These are phyloP conservation scores for Laburnicola sp. DNA, from an alignment of 2,329 filamentous ascomycete genomes.

Conservation along the genomic window DNA sequence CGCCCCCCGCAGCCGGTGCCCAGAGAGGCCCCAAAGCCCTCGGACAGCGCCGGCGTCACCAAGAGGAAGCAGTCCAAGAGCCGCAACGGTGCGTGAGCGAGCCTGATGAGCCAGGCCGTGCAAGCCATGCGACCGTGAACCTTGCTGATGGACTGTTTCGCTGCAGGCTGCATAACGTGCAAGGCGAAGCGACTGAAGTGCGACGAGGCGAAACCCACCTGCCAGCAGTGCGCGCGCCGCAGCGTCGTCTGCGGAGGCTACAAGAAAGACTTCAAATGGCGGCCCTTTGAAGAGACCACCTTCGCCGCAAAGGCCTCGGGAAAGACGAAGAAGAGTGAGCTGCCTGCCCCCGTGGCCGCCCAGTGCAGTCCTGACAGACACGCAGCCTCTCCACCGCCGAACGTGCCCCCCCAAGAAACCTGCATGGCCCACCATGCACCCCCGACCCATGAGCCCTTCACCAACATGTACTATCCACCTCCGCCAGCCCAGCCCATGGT, in stretches of 20 bases:
- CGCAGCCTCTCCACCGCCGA: not conserved
- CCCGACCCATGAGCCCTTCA: slow-evolving; percentile 11
- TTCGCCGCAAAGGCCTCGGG: slow-evolving; percentile 50
- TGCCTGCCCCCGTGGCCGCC: not conserved
- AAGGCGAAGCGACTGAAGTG: slow-evolving; percentile 74
- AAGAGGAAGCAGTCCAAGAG: slow-evolving; percentile 76
- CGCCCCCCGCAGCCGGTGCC: slow-evolving; percentile 22
- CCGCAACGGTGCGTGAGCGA: slow-evolving; percentile 72
- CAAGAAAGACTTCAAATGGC: slow-evolving; percentile 77
- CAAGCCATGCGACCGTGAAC: too few species aligned
- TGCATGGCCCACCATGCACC: not conserved
- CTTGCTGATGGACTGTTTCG: slow-evolving; percentile 13
- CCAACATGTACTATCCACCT: slow-evolving; percentile 18
- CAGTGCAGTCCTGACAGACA: not conserved
- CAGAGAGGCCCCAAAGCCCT: slow-evolving; percentile 26
- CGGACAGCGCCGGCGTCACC: slow-evolving; percentile 45
- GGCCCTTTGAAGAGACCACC: slow-evolving; percentile 67
- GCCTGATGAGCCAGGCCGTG: too few species aligned
- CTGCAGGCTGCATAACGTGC: slow-evolving; percentile 69
- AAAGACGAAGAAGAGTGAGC: slow-evolving; percentile 54
- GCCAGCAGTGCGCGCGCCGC: slow-evolving; percentile 66
- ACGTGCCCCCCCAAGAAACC: not conserved
- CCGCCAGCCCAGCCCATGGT: slow-evolving; percentile 15
- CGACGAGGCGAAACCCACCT: slow-evolving; percentile 71
- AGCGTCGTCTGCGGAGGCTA: slow-evolving; percentile 71